phyloP scores from a whole-genome alignment of 139 green algal genomes.

The Tetraselmis chui region DNA sequence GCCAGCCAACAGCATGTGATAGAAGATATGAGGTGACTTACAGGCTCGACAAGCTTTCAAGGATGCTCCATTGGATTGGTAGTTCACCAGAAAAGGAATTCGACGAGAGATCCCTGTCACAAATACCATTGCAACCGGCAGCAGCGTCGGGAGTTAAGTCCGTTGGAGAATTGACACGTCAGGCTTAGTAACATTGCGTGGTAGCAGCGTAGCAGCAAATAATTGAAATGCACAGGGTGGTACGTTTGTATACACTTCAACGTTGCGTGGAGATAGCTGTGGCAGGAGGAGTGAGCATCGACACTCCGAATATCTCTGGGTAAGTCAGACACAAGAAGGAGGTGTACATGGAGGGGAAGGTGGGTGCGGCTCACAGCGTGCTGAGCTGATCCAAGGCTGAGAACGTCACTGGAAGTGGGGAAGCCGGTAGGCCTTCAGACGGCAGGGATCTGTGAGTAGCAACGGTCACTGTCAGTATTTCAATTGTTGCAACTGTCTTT shows the following conservation, averaged over 20 bases:
- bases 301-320: not conserved
- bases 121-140: too few species aligned
- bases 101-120: not conserved
- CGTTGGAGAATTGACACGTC: not conserved
- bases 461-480: not conserved
- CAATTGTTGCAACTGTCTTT: too few species aligned
- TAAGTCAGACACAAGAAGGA: too few species aligned
- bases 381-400: not conserved
- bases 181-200: not conserved
- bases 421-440: not conserved
- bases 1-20: not conserved
- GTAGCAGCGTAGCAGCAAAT: not conserved
- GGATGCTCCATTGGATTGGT: not conserved
- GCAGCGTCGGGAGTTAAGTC: not conserved
- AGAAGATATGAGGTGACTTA: not conserved
- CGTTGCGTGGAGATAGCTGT: not conserved
- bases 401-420: not conserved
- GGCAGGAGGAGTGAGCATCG: not conserved
- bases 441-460: not conserved
- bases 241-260: not conserved
- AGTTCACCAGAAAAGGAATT: not conserved
- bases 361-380: not conserved
- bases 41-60: not conserved
- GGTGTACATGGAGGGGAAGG: too few species aligned
- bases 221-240: too few species aligned